phyloP scores from a whole-genome alignment of 148 eudicot species.

The Cornus florida region DNA sequence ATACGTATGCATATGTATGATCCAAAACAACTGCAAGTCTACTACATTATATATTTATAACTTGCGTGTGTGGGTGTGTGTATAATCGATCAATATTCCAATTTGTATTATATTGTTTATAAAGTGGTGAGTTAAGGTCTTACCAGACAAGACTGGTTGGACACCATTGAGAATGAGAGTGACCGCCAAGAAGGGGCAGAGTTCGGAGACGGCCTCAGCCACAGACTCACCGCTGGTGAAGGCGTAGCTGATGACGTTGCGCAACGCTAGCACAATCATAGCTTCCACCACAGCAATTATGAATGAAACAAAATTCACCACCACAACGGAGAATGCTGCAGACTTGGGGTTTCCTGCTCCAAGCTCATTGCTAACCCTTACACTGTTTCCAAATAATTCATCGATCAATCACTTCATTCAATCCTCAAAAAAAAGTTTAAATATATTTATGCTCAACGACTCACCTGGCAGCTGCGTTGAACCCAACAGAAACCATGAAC shows the following conservation, averaged over 20 bases:
- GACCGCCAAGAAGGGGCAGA: conserved; percentile 45
- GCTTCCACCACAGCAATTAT: conserved; percentile 38
- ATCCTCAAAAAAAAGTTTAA: not conserved
- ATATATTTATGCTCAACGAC: too few relatives aligned
- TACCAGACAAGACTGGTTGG: conserved; percentile 75
- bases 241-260: conserved; percentile 50
- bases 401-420: not conserved
- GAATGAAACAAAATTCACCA: conserved; percentile 43
- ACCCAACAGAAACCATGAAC: conserved; percentile 31
- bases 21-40: not conserved
- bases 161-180: conserved; percentile 54
- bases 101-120: not conserved
- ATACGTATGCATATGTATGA: too few relatives aligned
- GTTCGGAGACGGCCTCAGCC: conserved; percentile 48
- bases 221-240: conserved; percentile 56
- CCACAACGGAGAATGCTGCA: conserved; percentile 54
- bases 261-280: conserved; percentile 26
- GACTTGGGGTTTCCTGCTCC: conserved; percentile 55
- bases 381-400: conserved; percentile 23
- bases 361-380: conserved; percentile 59
- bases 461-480: conserved; percentile 33
- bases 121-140: not conserved
- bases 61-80: not conserved
- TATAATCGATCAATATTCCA: not conserved
- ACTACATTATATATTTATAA: too few relatives aligned